Conservation (phyloP, 371 early-diverging fungal species). For the Lichtheimia ramosa region DNA sequence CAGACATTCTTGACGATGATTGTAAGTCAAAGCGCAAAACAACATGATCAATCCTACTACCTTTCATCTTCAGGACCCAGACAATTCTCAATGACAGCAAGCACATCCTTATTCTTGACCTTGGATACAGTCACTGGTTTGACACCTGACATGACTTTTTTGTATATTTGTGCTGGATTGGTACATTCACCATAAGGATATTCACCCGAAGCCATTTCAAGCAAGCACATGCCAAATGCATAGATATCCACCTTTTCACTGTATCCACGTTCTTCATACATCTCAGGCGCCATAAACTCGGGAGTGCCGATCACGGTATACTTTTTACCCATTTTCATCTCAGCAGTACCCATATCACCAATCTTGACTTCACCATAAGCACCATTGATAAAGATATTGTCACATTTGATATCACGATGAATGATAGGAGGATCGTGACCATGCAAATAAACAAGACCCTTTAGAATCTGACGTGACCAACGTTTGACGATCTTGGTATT, state of each 20-base stretch:
- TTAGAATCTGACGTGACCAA: slow-evolving; percentile 73
- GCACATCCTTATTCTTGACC: slow-evolving; percentile 66
- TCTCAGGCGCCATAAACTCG: slow-evolving; percentile 82
- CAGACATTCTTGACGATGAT: slow-evolving; percentile 36
- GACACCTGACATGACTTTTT: slow-evolving; percentile 64
- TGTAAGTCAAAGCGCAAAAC: not conserved
- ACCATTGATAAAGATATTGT: slow-evolving; percentile 83
- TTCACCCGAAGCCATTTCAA: slow-evolving; percentile 79
- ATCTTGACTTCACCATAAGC: slow-evolving; percentile 81
- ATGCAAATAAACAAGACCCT: slow-evolving; percentile 80
- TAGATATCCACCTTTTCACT: slow-evolving; percentile 81
- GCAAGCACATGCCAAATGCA: slow-evolving; percentile 84
- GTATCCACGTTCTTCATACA: slow-evolving; percentile 78
- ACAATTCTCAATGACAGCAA: slow-evolving; percentile 66
- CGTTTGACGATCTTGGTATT: slow-evolving; percentile 66
- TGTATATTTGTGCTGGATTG: slow-evolving; percentile 76
- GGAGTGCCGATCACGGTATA: slow-evolving; percentile 81
- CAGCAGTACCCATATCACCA: slow-evolving; percentile 82
- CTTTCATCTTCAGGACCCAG: slow-evolving; percentile 60
- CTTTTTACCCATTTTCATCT: slow-evolving; percentile 72
- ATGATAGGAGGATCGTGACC: slow-evolving; percentile 76
- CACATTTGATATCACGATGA: slow-evolving; percentile 76
- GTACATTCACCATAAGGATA: slow-evolving; percentile 82
- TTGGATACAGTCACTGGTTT: slow-evolving; percentile 62
- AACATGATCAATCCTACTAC: not conserved